Evolutionary conservation across 192 early-diverging fungal species (phyloP), one percentile per base, ranked within the genome.

Genomic region (Podila epicladia): DNA sequence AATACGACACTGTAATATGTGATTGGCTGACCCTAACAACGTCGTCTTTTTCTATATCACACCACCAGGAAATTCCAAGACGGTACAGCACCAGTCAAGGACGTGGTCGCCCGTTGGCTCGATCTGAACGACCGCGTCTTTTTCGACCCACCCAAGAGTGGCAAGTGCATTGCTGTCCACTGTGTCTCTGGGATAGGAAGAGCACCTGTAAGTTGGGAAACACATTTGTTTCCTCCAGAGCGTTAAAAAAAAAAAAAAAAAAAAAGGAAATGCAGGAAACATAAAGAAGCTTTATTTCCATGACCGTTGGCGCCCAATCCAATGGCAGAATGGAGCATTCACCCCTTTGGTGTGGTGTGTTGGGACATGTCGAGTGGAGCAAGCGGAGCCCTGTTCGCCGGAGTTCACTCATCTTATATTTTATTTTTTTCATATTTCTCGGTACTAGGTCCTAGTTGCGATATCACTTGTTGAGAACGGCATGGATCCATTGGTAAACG

Each of bases 101-200:
- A 82, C 15, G 71, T 71, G 22, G 64, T 85, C 63, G 53, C 87
- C 2, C 51, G 61, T 1, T 89, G 80, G 88, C 65, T 87, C n/a
- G 59, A 82, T 9, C 62, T 87, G 41, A 77, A 73, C 41, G 74
- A 83, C 38, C 57, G 74, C 15, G 77, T 77, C 13, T 74, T 65
- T 57, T 71, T 74, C 48, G 64, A 79, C 29, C 64, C 71, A 1
- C 45, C 63, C 15, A 59, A 67, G 12, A 62, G 35, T 5, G 73
- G 66, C 11, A 45, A 61, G 19, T 76, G 69, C 35, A 82, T 87
- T 62, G 86, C 82, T 13, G 89, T 94, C 20, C 93, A 94, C 67
- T 94, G 93, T 70, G 90, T 94, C 55, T 89, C 92, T 32, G 93
- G 93, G 20, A 89, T 94, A 38, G 93, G 93, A n/a, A 83, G 93